Evolutionary conservation across 306 rosid species (phyloP).

Genomic region (Acacia crassicarpa): DNA sequence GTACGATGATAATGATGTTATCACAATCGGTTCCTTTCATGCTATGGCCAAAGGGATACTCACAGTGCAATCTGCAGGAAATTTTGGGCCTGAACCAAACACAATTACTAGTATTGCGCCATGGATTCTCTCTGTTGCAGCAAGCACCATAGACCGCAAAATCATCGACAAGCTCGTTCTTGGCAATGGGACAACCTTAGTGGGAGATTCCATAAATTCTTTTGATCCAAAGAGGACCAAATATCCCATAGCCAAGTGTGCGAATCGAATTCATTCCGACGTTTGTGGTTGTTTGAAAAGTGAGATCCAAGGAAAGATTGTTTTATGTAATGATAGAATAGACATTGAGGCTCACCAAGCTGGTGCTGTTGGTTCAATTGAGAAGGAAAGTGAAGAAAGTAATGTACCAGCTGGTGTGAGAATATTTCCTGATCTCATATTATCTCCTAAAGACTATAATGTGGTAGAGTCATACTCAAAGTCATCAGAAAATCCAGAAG

Average conservation of each 20-base stretch:
- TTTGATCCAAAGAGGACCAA: slow-evolving; percentile 22
- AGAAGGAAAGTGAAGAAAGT: not conserved
- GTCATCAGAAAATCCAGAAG: slow-evolving; percentile 2
- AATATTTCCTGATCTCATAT: slow-evolving; percentile 5
- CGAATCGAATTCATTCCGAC: not conserved
- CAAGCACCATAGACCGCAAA: slow-evolving; percentile 40
- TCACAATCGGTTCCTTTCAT: slow-evolving; percentile 44
- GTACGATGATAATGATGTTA: not conserved
- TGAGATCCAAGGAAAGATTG: slow-evolving; percentile 38
- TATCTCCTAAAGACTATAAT: not conserved
- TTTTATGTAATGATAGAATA: not conserved
- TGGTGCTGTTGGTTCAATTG: slow-evolving; percentile 22
- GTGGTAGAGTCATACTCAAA: not conserved
- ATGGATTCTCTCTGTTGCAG: slow-evolving; percentile 45
- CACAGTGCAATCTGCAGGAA: slow-evolving; percentile 43
- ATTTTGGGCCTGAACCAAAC: not conserved
- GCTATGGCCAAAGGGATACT: slow-evolving; percentile 42
- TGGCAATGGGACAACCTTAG: slow-evolving; percentile 36
- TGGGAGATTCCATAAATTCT: slow-evolving; percentile 29
- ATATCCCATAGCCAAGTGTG: slow-evolving; percentile 11
- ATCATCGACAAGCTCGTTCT: slow-evolving; percentile 34
- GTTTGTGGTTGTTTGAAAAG: not conserved
- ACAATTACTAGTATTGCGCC: slow-evolving; percentile 32
- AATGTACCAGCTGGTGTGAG: not conserved
- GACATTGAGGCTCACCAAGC: not conserved